A percentile compares a stretch with the other conserved stretches of the same genome.
These are phyloP conservation scores for Sonneratia caseolaris DNA, from an alignment of 345 rosid genomes.

Conservation along the genomic window DNA sequence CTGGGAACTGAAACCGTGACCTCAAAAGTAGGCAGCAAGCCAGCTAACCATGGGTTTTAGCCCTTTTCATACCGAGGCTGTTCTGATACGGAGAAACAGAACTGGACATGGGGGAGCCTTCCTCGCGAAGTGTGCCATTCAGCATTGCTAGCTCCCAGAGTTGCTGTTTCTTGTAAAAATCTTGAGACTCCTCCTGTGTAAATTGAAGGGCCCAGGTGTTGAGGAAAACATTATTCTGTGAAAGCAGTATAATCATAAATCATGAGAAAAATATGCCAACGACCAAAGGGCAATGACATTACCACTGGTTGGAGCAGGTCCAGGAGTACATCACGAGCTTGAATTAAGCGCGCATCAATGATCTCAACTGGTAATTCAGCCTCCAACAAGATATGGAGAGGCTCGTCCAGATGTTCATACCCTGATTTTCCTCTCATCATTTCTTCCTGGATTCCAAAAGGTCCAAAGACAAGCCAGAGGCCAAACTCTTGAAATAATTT, in stretches of 20 bases:
- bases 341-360: conserved; percentile 79
- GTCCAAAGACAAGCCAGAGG: background rate
- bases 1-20: background rate
- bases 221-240: background rate
- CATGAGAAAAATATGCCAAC: background rate
- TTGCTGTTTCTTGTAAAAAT: conserved; percentile 92
- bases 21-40: background rate
- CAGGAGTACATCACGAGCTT: conserved; percentile 87
- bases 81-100: conserved; percentile 77
- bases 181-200: conserved; percentile 83
- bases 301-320: conserved; percentile 92
- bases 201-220: background rate
- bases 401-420: conserved; percentile 90
- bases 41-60: conserved; percentile 73
- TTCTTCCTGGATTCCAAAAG: conserved; percentile 52
- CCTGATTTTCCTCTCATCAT: conserved; percentile 96
- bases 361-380: conserved; percentile 90
- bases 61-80: conserved; percentile 94
- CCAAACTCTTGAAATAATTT: background rate
- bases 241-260: background rate
- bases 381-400: conserved; percentile 88
- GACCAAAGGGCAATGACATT: background rate
- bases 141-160: conserved; percentile 90
- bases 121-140: conserved; percentile 84
- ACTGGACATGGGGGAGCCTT: conserved; percentile 91